Conservation (phyloP, 495 filamentous ascomycete species). For the Daldinia caldariorum region DNA sequence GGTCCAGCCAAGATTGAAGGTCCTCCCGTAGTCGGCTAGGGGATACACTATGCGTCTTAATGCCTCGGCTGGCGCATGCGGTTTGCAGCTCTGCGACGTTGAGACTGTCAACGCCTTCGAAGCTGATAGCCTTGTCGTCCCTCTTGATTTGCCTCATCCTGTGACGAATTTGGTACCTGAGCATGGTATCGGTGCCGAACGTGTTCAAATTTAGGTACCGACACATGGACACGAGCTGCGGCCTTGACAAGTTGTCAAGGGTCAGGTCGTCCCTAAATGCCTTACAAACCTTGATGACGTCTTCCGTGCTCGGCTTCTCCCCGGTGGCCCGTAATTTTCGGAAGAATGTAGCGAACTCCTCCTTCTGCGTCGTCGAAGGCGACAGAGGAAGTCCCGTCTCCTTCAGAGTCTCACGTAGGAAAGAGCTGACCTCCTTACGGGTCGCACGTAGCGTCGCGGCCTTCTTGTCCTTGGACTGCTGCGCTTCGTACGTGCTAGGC, state of each 20-base stretch:
- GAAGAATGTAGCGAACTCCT: slow-evolving; percentile 98
- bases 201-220: slow-evolving; percentile 98
- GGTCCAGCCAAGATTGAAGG: slow-evolving; percentile 92
- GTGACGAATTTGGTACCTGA: slow-evolving; percentile 97
- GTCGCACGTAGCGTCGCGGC: slow-evolving; percentile 82
- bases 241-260: slow-evolving; percentile 94
- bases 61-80: slow-evolving; percentile 87
- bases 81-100: slow-evolving; percentile 93
- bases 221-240: slow-evolving; percentile 96
- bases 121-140: slow-evolving; percentile 93
- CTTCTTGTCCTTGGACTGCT: slow-evolving; percentile 89
- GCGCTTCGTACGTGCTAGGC: slow-evolving; percentile 95
- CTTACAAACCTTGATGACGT: slow-evolving; percentile 99
- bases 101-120: slow-evolving; percentile 91
- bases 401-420: slow-evolving; percentile 87
- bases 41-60: slow-evolving; percentile 90
- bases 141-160: slow-evolving; percentile 99
- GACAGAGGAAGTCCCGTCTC: slow-evolving; percentile 93
- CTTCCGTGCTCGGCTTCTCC: slow-evolving; percentile 83
- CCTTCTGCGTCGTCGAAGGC: slow-evolving; percentile 83
- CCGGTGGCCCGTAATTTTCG: slow-evolving; percentile 93
- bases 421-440: slow-evolving; percentile 91
- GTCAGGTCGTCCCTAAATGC: slow-evolving; percentile 99
- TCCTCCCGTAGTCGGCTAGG: slow-evolving; percentile 90
- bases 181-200: slow-evolving; percentile 95